These are phyloP conservation scores for Trifolium pratense DNA, from an alignment of 306 rosid genomes.

Conservation along the genomic window DNA sequence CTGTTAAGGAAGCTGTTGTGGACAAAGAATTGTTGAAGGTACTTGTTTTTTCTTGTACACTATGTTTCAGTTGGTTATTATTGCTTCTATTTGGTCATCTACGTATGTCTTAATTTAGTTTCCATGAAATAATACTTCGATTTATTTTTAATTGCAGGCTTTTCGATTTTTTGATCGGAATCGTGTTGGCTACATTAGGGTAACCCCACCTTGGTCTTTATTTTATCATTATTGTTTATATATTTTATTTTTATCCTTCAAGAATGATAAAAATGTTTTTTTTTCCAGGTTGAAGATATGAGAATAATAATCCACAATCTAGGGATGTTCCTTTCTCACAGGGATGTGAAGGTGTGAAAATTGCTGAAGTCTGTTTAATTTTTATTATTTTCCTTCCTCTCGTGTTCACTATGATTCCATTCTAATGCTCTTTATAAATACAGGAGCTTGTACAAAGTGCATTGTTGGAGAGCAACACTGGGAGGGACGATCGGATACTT, in stretches of 20 bases:
- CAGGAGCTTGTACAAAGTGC: slow-evolving; percentile 99
- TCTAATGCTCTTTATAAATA: slow-evolving; percentile 30
- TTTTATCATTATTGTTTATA: background rate
- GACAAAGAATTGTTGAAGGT: slow-evolving; percentile 92
- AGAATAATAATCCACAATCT: slow-evolving; percentile 76
- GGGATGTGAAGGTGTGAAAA: slow-evolving; percentile 86
- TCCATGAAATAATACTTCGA: slow-evolving; percentile 18
- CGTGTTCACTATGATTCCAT: background rate
- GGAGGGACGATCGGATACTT: slow-evolving; percentile 89
- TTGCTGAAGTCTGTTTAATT: background rate
- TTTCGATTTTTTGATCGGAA: slow-evolving; percentile 91
- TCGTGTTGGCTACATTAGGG: slow-evolving; percentile 83
- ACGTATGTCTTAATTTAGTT: background rate
- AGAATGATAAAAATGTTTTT: slow-evolving; percentile 13
- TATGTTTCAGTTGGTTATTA: background rate
- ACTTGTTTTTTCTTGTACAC: slow-evolving; percentile 28
- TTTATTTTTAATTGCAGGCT: slow-evolving; percentile 66
- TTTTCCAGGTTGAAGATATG: slow-evolving; percentile 92
- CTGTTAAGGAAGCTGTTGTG: slow-evolving; percentile 57
- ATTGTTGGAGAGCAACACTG: slow-evolving; percentile 90
- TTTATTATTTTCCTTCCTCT: background rate
- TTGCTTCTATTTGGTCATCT: slow-evolving; percentile 17
- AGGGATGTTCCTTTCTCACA: slow-evolving; percentile 89
- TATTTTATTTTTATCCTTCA: slow-evolving; percentile 9
- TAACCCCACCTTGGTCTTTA: slow-evolving; percentile 30